Evolutionary conservation across 2,329 filamentous ascomycete species (phyloP).

Genomic region (Aspergillus neoniger): DNA sequence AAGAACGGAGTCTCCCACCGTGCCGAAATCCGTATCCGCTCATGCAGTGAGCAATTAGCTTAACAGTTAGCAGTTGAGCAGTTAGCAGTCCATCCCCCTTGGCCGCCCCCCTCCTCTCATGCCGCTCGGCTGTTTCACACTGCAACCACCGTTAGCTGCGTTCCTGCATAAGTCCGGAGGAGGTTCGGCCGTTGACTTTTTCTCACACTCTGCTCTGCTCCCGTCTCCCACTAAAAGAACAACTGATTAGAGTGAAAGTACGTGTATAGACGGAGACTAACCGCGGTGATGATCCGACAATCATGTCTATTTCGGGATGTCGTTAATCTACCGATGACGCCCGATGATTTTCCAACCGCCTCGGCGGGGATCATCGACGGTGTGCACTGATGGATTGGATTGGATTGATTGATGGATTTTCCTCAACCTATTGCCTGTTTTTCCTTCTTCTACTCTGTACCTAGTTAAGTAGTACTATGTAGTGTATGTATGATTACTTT

Average conservation of each 20-base stretch:
- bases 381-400: not conserved
- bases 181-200: conserved; percentile 13
- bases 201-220: not conserved
- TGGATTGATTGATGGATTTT: not conserved
- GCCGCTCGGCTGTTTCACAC: conserved; percentile 17
- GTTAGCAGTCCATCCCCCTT: not conserved
- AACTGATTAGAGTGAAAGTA: not conserved
- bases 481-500: no score
- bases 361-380: conserved; percentile 1
- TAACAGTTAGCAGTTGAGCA: not conserved
- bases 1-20: no score
- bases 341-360: conserved; percentile 8
- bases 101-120: not conserved
- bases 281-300: not conserved
- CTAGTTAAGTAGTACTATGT: no score
- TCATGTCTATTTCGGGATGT: conserved; percentile 2
- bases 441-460: no score
- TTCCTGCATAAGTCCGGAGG: conserved; percentile 13
- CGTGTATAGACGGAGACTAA: not conserved
- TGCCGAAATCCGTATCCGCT: not conserved
- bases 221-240: no score
- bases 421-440: not conserved
- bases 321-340: conserved; percentile 4
- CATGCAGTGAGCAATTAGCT: not conserved
- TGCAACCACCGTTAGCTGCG: conserved; percentile 14